phyloP scores from a whole-genome alignment of 2,329 filamentous ascomycete species.

The Fusarium haematococcum region DNA sequence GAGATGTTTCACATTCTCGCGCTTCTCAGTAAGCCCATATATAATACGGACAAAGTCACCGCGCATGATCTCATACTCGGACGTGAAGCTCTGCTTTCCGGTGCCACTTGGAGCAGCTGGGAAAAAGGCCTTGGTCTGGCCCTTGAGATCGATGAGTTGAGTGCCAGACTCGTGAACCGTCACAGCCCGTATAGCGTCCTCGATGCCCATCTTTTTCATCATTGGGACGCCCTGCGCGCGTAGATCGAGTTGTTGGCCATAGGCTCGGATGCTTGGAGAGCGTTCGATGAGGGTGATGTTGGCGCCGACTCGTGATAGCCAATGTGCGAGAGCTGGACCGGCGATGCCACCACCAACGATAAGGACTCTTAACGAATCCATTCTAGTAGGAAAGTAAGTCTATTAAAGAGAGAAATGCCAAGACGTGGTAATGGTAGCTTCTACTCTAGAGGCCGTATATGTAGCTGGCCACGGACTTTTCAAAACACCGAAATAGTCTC shows the following conservation, averaged over 20 bases:
- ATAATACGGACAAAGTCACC: not conserved
- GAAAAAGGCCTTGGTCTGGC: conserved; percentile 1
- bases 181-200: not conserved
- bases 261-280: not conserved
- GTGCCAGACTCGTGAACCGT: not conserved
- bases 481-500: not conserved
- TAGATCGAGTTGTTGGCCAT: conserved; percentile 15
- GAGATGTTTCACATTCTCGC: not conserved
- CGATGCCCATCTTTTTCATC: conserved; percentile 30
- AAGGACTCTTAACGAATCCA: conserved; percentile 16
- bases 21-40: not conserved
- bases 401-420: not conserved
- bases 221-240: not conserved
- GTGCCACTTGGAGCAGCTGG: not conserved
- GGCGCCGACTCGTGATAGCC: conserved; percentile 24
- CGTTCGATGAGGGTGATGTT: conserved; percentile 26
- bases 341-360: conserved; percentile 32
- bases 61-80: conserved; percentile 2
- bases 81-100: not conserved
- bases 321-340: conserved; percentile 28
- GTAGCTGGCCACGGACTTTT: not conserved
- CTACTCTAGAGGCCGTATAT: not conserved
- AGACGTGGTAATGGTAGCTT: not conserved
- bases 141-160: not conserved
- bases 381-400: not conserved